These are phyloP conservation scores for Fusarium tupiense DNA, from an alignment of 2,329 filamentous ascomycete species.

Conservation along the genomic window DNA sequence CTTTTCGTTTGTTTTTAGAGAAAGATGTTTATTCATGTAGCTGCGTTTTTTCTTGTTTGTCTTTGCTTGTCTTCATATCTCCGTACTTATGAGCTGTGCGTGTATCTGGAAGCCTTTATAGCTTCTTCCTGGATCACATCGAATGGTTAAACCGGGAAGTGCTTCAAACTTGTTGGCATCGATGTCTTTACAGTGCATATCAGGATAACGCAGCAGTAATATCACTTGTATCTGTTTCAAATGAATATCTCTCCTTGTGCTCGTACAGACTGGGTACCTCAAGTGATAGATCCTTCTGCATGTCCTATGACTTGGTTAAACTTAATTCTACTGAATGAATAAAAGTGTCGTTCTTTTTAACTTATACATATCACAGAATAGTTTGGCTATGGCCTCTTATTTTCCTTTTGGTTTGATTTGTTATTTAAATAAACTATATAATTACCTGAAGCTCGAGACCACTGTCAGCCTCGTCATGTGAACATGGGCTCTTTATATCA, in stretches of 20 bases:
- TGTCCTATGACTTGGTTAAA: neutral
- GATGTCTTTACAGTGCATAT: too few species aligned
- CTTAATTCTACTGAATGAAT: neutral
- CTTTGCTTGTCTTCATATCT: neutral
- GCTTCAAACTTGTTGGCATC: neutral
- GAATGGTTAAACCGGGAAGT: neutral
- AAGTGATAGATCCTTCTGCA: too few species aligned
- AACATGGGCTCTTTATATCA: neutral
- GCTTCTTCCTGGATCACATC: neutral
- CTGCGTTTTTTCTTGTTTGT: neutral
- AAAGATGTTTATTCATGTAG: neutral
- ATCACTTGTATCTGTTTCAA: neutral
- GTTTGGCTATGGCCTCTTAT: too few species aligned
- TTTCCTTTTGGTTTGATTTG: neutral
- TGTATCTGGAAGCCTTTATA: too few species aligned
- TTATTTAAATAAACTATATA: neutral
- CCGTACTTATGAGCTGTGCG: neutral
- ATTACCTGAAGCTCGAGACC: neutral
- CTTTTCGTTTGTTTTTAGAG: too few species aligned
- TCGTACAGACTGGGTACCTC: neutral
- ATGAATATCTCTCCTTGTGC: neutral
- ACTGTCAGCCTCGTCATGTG: neutral
- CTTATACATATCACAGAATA: neutral
- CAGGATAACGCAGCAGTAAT: neutral
- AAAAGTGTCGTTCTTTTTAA: neutral